These are phyloP conservation scores for Royoungia palumana DNA, from an alignment of 768 basidiomycete genomes.

Conservation along the genomic window DNA sequence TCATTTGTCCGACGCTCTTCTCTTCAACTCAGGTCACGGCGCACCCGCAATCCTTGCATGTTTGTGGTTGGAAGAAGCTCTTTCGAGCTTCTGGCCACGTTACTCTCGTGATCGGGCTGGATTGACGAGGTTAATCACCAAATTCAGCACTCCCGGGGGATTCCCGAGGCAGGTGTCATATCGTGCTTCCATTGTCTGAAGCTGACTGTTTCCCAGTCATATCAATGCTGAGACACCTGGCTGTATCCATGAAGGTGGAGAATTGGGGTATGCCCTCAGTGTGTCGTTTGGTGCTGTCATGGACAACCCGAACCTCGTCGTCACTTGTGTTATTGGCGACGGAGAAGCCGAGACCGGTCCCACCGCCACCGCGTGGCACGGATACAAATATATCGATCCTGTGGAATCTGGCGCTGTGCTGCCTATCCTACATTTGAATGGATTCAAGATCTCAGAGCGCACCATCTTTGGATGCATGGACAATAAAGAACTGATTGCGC, in stretches of 20 bases:
- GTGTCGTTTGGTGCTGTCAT: slow-evolving; percentile 87
- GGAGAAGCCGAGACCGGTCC: slow-evolving; percentile 85
- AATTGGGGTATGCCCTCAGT: slow-evolving; percentile 84
- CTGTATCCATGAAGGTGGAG: slow-evolving; percentile 87
- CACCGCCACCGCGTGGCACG: slow-evolving; percentile 80
- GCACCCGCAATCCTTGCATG: slow-evolving; percentile 85
- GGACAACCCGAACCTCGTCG: slow-evolving; percentile 85
- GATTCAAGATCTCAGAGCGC: slow-evolving; percentile 88
- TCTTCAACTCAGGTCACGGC: slow-evolving; percentile 55
- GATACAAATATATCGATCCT: slow-evolving; percentile 87
- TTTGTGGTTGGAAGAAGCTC: slow-evolving; percentile 81
- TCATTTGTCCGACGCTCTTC: neutral
- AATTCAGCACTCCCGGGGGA: slow-evolving; percentile 80
- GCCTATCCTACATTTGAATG: slow-evolving; percentile 86
- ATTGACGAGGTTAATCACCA: slow-evolving; percentile 62
- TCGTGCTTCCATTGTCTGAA: neutral
- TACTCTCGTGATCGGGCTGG: slow-evolving; percentile 57
- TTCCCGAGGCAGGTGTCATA: slow-evolving; percentile 65
- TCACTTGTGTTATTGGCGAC: slow-evolving; percentile 81
- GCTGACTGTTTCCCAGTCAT: slow-evolving; percentile 40
- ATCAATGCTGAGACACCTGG: slow-evolving; percentile 87
- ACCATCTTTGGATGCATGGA: slow-evolving; percentile 93
- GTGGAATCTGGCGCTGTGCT: slow-evolving; percentile 86
- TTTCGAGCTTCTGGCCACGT: slow-evolving; percentile 53
- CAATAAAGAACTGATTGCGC: slow-evolving; percentile 69